Percentiles rank a stretch among this genome's conserved stretches.
Conservation (phyloP, 2,329 filamentous ascomycete species). For the Coleophoma eucalyptorum region DNA sequence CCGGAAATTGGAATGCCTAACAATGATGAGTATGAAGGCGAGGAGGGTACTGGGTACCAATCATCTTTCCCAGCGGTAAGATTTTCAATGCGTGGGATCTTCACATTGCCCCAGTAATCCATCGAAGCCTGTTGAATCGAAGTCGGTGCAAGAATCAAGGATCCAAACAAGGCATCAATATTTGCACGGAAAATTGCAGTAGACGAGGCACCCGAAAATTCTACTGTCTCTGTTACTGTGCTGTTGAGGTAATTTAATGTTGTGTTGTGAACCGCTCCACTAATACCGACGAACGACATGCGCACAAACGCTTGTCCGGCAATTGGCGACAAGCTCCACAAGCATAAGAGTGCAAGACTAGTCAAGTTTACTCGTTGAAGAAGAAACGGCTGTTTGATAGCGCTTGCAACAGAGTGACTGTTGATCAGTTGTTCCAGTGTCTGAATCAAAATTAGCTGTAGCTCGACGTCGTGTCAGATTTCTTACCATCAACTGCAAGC, state of each 20-base stretch:
- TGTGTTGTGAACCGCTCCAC: background rate
- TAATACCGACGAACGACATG: background rate
- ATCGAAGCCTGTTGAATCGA: background rate
- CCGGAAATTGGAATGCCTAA: background rate
- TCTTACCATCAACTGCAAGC: conserved; percentile 7
- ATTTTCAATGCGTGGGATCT: background rate
- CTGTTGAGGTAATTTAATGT: background rate
- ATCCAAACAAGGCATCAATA: background rate
- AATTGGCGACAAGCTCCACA: conserved; percentile 7
- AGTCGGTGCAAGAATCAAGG: background rate
- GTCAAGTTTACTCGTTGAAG: conserved; percentile 5
- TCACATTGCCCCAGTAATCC: background rate
- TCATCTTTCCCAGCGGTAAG: background rate
- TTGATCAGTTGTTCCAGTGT: conserved; percentile 8
- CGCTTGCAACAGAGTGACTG: conserved; percentile 5
- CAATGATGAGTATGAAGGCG: background rate
- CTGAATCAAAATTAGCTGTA: background rate
- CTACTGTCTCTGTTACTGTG: background rate
- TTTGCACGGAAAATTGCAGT: background rate
- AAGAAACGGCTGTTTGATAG: conserved; percentile 9
- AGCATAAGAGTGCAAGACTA: conserved; percentile 1
- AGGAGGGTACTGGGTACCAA: background rate
- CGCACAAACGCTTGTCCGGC: conserved; percentile 3
- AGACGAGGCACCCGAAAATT: background rate
- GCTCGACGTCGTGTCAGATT: background rate